Conservation (phyloP, 2,329 filamentous ascomycete species). For the Seiridium cupressi region DNA sequence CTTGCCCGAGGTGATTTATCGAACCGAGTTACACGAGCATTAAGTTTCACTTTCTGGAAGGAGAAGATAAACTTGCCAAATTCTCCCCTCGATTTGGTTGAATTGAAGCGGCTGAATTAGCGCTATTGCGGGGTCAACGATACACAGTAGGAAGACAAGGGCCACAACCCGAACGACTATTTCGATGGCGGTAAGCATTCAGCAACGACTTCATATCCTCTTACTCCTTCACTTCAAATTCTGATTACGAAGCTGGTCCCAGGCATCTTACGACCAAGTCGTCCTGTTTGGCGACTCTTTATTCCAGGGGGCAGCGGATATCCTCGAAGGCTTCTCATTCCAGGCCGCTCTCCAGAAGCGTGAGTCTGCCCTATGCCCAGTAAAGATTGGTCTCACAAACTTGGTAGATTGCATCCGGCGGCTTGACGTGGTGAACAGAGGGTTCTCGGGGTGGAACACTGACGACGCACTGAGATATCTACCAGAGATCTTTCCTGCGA, state of each 20-base stretch:
- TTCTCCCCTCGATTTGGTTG: no score
- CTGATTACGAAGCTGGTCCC: background rate
- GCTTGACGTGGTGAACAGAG: slow-evolving; percentile 85
- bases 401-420: slow-evolving; percentile 68
- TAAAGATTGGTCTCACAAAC: background rate
- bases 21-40: background rate
- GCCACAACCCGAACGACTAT: background rate
- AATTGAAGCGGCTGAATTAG: no score
- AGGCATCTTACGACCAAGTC: slow-evolving; percentile 66
- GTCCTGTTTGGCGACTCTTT: slow-evolving; percentile 91
- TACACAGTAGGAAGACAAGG: no score
- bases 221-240: background rate
- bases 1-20: background rate
- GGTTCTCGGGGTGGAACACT: slow-evolving; percentile 84
- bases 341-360: slow-evolving; percentile 68
- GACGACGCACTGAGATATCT: slow-evolving; percentile 69
- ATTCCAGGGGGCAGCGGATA: slow-evolving; percentile 64
- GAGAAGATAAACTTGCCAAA: no score
- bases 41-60: no score
- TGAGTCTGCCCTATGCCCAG: slow-evolving; percentile 35
- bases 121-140: no score
- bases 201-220: background rate
- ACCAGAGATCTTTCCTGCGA: slow-evolving; percentile 68
- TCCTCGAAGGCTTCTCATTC: slow-evolving; percentile 70
- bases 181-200: background rate